Percentiles rank a stretch among this genome's conserved stretches.
Conservation (phyloP, 495 filamentous ascomycete species). For the Lophiostoma macrostomum region DNA sequence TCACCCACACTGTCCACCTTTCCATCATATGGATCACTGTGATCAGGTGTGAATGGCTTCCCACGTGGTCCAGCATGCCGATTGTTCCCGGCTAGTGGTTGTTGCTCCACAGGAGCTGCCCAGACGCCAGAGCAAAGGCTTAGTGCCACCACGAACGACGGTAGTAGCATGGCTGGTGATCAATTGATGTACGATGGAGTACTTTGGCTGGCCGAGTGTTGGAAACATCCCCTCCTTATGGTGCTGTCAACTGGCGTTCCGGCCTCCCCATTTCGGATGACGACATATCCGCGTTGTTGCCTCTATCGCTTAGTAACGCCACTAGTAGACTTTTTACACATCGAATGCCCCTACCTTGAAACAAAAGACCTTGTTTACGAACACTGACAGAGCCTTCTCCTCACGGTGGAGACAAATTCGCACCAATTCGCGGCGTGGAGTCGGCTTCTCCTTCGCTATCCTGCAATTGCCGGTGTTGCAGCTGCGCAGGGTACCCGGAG, state of each 20-base stretch:
- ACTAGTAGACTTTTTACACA: too few species aligned
- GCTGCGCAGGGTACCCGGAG: too few species aligned
- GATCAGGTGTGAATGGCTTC: constrained; percentile 43
- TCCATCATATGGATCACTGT: constrained; percentile 49
- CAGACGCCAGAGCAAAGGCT: constrained; percentile 5
- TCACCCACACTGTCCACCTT: constrained; percentile 58
- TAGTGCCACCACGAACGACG: constrained; percentile 20
- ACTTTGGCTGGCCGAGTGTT: not conserved
- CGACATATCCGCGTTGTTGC: constrained; percentile 15
- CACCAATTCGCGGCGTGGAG: too few species aligned
- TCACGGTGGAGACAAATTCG: too few species aligned
- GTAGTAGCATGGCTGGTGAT: constrained; percentile 8
- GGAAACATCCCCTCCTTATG: too few species aligned
- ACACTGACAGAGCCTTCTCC: too few species aligned
- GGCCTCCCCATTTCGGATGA: constrained; percentile 15
- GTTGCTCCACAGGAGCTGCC: constrained; percentile 39
- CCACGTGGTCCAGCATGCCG: constrained; percentile 16
- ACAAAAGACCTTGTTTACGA: too few species aligned
- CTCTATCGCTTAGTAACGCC: constrained; percentile 12
- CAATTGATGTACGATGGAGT: constrained; percentile 7
- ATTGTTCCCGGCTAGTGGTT: constrained; percentile 37
- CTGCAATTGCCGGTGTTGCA: constrained; percentile 6
- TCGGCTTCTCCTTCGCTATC: constrained; percentile 7
- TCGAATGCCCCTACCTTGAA: too few species aligned
- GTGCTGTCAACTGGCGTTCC: too few species aligned